Evolutionary conservation across 345 rosid species (phyloP), one percentile per base, ranked within the genome.

Genomic region (Psidium guajava): DNA sequence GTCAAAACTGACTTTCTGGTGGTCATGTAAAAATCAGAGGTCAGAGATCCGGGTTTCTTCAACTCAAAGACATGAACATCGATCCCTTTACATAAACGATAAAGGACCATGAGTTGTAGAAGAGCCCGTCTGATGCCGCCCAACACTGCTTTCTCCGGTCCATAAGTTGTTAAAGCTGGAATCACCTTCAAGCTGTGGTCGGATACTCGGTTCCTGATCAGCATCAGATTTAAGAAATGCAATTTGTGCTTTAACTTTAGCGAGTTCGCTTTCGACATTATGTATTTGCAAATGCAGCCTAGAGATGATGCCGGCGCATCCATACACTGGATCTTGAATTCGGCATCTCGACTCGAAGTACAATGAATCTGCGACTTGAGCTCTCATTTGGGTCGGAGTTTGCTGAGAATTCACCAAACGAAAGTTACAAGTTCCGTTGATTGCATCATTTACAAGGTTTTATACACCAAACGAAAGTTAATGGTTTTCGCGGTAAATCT

Each of bases 301-400:
- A 25, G 86, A 86, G 53, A 94, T 84, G 42, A 91, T 87, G 18
- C 93, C 93, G 50, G 89, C 95, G 53, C 93, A 93, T 4, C 98
- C 97, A 80, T 94, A 93, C 20, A 94, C 91, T 21, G 94, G 94
- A 52, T 94, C 92, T 84, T 88, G 86, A 51, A 90, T 87, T 86
- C 95, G 90, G 85, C 93, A 90, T 47, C 85, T 85, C 36, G 98
- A 95, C 88, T 93, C 97, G 53, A 91, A 92, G 53, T 86, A 89
- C 57, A 94, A 83, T 15, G 93, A 88, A 25, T 93, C 91, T 21
- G 91, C 95, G 27, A 95, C 92, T 86, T 86, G 87, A 22, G 77
- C 92, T 84, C 95, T 88, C 55, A 86, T 57, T 36, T 90, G 50
- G 21, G 57, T 86, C 15, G 94, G 94, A 10, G 92, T 86, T 91